These are phyloP conservation scores for Starmerella powellii DNA, from an alignment of 805 yeast genomes.

Conservation along the genomic window DNA sequence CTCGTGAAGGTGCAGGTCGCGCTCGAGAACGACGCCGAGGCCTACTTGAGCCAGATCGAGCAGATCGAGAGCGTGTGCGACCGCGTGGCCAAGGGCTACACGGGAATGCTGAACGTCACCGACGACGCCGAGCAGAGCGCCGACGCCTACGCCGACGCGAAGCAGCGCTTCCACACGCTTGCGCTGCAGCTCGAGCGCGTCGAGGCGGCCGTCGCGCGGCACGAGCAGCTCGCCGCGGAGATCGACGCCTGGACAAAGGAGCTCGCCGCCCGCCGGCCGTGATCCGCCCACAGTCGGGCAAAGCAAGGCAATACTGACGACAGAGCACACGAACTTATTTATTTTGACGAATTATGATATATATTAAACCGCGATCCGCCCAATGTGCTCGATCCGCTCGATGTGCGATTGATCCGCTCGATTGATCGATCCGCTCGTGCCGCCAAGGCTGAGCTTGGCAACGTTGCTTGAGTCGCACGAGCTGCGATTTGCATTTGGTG, in stretches of 20 bases:
- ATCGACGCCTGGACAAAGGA: conserved; percentile 52
- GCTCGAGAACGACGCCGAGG: conserved; percentile 18
- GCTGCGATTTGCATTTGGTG: too few species aligned
- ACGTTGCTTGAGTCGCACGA: too few species aligned
- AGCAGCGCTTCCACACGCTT: conserved; percentile 1
- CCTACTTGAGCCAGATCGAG: conserved; percentile 13
- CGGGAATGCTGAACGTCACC: conserved; percentile 19
- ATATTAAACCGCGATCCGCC: too few species aligned
- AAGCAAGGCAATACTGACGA: too few species aligned
- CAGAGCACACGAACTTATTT: not conserved
- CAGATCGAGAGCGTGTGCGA: conserved; percentile 13
- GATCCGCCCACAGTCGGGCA: too few species aligned
- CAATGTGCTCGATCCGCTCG: too few species aligned
- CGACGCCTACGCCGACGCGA: conserved; percentile 19
- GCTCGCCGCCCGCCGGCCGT: conserved; percentile 29
- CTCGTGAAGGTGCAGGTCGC: conserved; percentile 14
- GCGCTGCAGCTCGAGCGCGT: conserved; percentile 17
- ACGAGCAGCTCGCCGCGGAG: conserved; percentile 42
- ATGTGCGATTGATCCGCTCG: too few species aligned
- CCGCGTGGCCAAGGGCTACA: conserved; percentile 11
- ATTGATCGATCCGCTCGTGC: too few species aligned
- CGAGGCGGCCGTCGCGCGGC: conserved; percentile 21
- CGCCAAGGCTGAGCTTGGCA: too few species aligned
- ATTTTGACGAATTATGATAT: too few species aligned
- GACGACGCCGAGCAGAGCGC: conserved; percentile 20